These are phyloP conservation scores for Trichophyton schoenleinii DNA, from an alignment of 2,329 filamentous ascomycete genomes.

Conservation along the genomic window DNA sequence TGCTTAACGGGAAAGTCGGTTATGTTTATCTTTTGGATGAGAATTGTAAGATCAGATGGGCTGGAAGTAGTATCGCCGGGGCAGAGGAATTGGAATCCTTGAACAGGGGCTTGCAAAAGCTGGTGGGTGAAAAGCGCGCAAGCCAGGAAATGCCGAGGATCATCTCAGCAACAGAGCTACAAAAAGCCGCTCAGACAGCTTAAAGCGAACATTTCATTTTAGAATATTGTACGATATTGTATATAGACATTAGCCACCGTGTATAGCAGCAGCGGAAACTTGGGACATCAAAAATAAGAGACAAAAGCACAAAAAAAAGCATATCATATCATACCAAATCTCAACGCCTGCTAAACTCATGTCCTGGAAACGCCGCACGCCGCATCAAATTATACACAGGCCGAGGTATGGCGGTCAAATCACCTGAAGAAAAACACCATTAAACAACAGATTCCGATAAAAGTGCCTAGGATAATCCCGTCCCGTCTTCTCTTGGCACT, in stretches of 20 bases:
- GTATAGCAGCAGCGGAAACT: neutral
- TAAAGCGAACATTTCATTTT: neutral
- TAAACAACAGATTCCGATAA: conserved; percentile 86
- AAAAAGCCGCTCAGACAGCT: neutral
- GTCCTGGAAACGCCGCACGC: neutral
- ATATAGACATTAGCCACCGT: neutral
- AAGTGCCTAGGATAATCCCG: conserved; percentile 79
- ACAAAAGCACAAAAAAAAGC: neutral
- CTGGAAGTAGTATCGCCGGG: conserved; percentile 52
- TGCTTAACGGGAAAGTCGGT: conserved; percentile 83
- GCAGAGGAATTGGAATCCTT: conserved; percentile 30
- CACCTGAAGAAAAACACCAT: conserved; percentile 69
- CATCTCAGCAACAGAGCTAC: neutral
- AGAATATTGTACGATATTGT: neutral
- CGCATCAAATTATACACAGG: neutral
- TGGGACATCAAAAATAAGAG: neutral
- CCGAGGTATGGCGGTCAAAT: conserved; percentile 15
- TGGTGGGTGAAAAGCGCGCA: conserved; percentile 30
- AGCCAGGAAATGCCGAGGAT: neutral
- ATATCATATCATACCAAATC: neutral
- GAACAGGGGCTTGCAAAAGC: conserved; percentile 30
- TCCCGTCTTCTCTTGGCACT: conserved; percentile 90
- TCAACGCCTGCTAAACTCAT: conserved; percentile 3
- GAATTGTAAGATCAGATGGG: conserved; percentile 85
- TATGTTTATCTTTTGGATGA: conserved; percentile 87